Base-by-base conservation (phyloP, 768 basidiomycete genomes). In the Leccinum imitatum region DNA sequence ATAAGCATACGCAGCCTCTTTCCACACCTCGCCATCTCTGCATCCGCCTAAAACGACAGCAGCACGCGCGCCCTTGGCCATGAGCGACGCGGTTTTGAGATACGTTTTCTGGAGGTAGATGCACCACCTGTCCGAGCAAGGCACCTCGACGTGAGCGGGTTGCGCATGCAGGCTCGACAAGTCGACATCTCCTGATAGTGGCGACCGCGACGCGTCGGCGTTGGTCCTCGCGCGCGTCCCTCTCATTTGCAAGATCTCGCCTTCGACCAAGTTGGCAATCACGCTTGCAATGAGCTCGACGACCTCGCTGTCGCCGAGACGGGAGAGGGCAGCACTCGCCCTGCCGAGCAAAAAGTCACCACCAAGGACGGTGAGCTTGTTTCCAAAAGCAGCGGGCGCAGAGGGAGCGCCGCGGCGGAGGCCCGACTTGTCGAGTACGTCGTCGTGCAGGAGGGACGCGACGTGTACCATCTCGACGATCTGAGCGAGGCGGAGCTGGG, bases 381-480 rank as follows among this genome's bases (percentile, higher is more conserved):
- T 97, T 11, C 91, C 93, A 69, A 94, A 93, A 1, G 85, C 82
- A 27, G 83, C 80, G 0, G 90, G 87, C 0, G 92, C 92, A 21
- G 84, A 84, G 21, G 87, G 81, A 4, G 79, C 78, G 13, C 84
- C 82, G 0, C 95, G 82, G 6, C 95, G 87, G 6, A 93, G 82
- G 8, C 87, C 79, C 1, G 90, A 84, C 62, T 76, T 75, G 77
- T 93, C 90, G 59, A 90, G 84, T 55, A 98, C 93, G 67, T 90
- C 89, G 79, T 98, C 93, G 72, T 98, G 96, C 17, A 99, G 79
- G 10, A 94, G 81, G 3, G 91, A 95, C 25, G 97, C 95, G 62
- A 98, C 90, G 71, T 98, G 94, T 52, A 99, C 91, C 94, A 98
- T 97, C 73, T 99, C 97, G 55, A 93, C 87, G 48, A 99, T 95